These are phyloP conservation scores for Fusarium annulatum DNA, from an alignment of 2,329 filamentous ascomycete species.

Conservation along the genomic window DNA sequence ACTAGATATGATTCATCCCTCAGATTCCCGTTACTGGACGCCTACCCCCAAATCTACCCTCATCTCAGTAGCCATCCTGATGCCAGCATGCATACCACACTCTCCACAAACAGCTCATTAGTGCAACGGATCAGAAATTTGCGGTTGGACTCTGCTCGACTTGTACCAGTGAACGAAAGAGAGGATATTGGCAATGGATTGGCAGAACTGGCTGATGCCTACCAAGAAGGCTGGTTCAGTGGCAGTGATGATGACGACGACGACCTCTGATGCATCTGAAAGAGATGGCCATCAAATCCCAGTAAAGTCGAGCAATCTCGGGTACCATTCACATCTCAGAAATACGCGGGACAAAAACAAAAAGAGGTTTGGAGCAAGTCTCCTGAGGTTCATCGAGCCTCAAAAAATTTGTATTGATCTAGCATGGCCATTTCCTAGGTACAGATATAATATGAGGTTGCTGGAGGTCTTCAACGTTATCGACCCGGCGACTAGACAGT, in stretches of 20 bases:
- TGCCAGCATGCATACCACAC: conserved; percentile 62
- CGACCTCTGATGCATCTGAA: conserved; percentile 48
- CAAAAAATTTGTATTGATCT: conserved; percentile 47
- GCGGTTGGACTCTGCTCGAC: conserved; percentile 70
- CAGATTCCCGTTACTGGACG: conserved; percentile 82
- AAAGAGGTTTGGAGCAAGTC: neutral
- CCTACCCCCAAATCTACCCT: conserved; percentile 81
- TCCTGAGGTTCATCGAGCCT: conserved; percentile 20
- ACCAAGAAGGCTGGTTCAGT: conserved; percentile 88
- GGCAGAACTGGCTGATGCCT: conserved; percentile 85
- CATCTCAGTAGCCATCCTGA: conserved; percentile 50
- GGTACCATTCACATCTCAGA: neutral
- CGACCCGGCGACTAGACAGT: neutral
- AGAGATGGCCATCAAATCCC: neutral
- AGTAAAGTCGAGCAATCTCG: neutral
- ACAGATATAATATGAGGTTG: conserved; percentile 39
- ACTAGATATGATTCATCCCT: conserved; percentile 62
- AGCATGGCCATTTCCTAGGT: conserved; percentile 46
- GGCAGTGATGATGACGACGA: conserved; percentile 79
- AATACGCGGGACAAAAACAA: neutral
- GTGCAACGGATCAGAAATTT: conserved; percentile 74
- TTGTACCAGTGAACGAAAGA: conserved; percentile 79
- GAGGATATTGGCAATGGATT: conserved; percentile 86
- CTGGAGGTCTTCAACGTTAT: conserved; percentile 9
- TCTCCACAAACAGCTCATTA: conserved; percentile 82